Base-by-base conservation (phyloP, 139 green algal genomes). In the Astrephomene gubernaculifera region DNA sequence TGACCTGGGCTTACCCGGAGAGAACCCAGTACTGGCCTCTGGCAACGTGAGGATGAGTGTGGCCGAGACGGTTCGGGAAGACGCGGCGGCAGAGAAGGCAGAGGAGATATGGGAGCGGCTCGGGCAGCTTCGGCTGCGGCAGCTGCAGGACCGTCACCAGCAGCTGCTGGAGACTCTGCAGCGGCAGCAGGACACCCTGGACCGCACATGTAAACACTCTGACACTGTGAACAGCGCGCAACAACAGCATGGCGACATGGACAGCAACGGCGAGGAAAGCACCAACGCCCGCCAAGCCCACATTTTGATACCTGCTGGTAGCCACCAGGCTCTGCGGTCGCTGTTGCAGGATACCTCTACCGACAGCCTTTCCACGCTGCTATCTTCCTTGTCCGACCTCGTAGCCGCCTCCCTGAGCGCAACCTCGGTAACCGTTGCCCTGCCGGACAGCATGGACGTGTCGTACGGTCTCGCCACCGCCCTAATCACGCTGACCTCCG, bases 291-390 rank as follows among this genome's bases (percentile, higher is more conserved):
- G n/a, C n/a, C n/a, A n/a, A n/a, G n/a, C n/a, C n/a, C n/a, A n/a
- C n/a, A n/a, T n/a, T n/a, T n/a, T n/a, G n/a, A n/a, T n/a, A n/a
- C n/a, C n/a, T n/a, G n/a, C n/a, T n/a, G n/a, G n/a, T n/a, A n/a
- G n/a, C n/a, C n/a, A n/a, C n/a, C n/a, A n/a, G n/a, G n/a, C n/a
- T 6, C 31, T 45, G 14, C 65, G 65, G 17, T 27, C 33, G 19
- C 44, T 76, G 61, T 64, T 76, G 22, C 79, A 85, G 79, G n/a
- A n/a, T n/a, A n/a, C 61, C 43, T 14, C 29, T n/a, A 43, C 4
- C 54, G 22, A 9, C 33, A 52, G 38, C 63, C 67, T 22, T 60
- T 21, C 65, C 22, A 35, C 39, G 25, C 2, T 29, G 4, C 67
- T 86, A 8, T 3, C 8, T 0, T 39, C 64, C 22, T 36, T 86